Conservation (phyloP, 768 basidiomycete species). For the Piloderma croceum region DNA sequence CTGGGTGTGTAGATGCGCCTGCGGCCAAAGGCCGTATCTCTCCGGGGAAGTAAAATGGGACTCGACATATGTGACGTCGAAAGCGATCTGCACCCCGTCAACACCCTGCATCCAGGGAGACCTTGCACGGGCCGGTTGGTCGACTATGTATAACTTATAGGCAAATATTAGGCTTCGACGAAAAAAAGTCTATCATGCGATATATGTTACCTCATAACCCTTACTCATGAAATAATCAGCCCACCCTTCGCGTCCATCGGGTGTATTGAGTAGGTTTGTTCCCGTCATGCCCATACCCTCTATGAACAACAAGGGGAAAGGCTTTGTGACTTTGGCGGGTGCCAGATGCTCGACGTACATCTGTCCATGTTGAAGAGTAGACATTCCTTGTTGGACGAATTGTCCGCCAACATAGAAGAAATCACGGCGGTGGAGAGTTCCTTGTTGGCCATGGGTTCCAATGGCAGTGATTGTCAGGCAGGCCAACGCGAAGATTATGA, state of each 20-base stretch:
- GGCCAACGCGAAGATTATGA: too few species aligned
- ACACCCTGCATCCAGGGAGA: conserved; percentile 37
- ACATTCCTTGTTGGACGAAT: conserved; percentile 30
- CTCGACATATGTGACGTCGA: conserved; percentile 29
- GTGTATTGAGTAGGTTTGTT: conserved; percentile 47
- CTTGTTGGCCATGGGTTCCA: too few species aligned
- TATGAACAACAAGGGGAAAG: conserved; percentile 41
- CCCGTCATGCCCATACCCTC: conserved; percentile 51
- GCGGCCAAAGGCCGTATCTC: conserved; percentile 38
- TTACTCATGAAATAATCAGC: conserved; percentile 47
- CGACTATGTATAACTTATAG: conserved; percentile 38
- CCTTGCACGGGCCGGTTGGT: conserved; percentile 42
- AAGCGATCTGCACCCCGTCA: conserved; percentile 31
- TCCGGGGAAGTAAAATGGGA: conserved; percentile 41
- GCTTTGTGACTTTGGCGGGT: conserved; percentile 33
- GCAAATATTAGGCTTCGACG: background rate
- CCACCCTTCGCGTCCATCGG: conserved; percentile 51
- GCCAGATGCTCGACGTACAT: conserved; percentile 50
- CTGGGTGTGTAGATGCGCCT: conserved; percentile 41
- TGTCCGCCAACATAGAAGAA: conserved; percentile 46
- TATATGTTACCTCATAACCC: conserved; percentile 52
- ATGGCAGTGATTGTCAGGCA: too few species aligned
- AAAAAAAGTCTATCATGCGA: too few species aligned
- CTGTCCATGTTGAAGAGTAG: conserved; percentile 37
- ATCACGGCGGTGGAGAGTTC: conserved; percentile 38